Conservation (phyloP, 495 filamentous ascomycete species). For the Achaetomiella virescens region DNA sequence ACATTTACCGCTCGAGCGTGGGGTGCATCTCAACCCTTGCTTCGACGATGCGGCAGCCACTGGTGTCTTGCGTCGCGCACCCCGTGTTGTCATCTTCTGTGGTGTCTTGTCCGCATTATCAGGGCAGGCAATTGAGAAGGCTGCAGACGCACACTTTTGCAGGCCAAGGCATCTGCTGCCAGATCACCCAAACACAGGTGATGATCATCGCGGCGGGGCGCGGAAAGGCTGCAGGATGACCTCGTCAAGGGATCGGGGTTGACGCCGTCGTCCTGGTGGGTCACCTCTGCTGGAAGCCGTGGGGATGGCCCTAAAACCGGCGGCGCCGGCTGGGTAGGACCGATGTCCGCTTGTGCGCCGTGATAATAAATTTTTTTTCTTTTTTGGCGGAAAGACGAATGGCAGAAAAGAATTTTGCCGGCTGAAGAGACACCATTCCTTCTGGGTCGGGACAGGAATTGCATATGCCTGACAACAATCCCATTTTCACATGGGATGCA, state of each 20-base stretch:
- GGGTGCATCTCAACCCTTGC: too few relatives aligned
- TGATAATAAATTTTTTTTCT: background rate
- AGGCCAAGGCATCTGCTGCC: background rate
- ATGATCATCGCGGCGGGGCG: conserved; percentile 3
- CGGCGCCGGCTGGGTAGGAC: background rate
- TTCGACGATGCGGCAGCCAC: too few relatives aligned
- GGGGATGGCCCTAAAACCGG: background rate
- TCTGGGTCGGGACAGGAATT: too few relatives aligned
- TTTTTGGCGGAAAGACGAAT: too few relatives aligned
- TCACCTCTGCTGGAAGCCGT: background rate
- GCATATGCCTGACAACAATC: background rate
- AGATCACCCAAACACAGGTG: background rate
- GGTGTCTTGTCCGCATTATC: too few relatives aligned
- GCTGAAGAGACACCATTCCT: too few relatives aligned
- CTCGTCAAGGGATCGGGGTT: conserved; percentile 1
- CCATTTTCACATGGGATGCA: background rate
- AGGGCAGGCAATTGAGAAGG: too few relatives aligned
- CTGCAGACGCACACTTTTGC: background rate
- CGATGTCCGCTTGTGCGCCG: background rate
- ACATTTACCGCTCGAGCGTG: too few relatives aligned
- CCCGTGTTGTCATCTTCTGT: too few relatives aligned
- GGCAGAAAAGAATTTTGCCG: too few relatives aligned
- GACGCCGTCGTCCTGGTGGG: background rate
- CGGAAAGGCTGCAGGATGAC: conserved; percentile 15
- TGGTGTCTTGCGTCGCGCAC: too few relatives aligned